Conservation (phyloP, 768 basidiomycete genomes). For the Dioszegia aurantiaca region DNA sequence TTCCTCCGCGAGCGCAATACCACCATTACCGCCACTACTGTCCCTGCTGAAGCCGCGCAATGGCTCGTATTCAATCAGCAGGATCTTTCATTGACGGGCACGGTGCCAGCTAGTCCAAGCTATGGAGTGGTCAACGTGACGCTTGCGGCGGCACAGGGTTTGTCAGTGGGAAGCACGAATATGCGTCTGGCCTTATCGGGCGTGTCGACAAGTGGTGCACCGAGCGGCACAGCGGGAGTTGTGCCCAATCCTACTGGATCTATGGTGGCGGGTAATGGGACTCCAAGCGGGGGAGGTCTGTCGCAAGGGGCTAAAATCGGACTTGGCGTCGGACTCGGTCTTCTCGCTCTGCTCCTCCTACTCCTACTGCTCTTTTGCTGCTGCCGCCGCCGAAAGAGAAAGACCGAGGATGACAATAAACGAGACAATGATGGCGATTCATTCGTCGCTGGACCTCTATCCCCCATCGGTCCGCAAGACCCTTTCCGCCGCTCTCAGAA, state of each 20-base stretch:
- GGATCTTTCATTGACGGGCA: slow-evolving; percentile 37
- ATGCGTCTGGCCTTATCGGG: slow-evolving; percentile 29
- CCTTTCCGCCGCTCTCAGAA: slow-evolving; percentile 33
- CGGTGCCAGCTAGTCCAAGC: slow-evolving; percentile 25
- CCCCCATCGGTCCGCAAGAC: slow-evolving; percentile 30
- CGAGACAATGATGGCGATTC: slow-evolving; percentile 41
- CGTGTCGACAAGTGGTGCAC: slow-evolving; percentile 20
- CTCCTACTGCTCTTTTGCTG: slow-evolving; percentile 47
- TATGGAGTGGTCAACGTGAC: slow-evolving; percentile 32
- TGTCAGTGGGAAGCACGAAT: slow-evolving; percentile 20
- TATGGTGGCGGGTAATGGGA: slow-evolving; percentile 5
- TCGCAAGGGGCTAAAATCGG: slow-evolving; percentile 49
- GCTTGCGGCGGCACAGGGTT: slow-evolving; percentile 29
- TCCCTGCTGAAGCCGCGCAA: slow-evolving; percentile 34
- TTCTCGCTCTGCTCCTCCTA: slow-evolving; percentile 37
- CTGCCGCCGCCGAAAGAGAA: slow-evolving; percentile 34
- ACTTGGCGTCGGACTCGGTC: slow-evolving; percentile 46
- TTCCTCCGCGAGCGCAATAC: slow-evolving; percentile 56
- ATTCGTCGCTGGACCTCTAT: slow-evolving; percentile 42
- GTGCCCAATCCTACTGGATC: slow-evolving; percentile 19
- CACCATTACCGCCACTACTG: slow-evolving; percentile 33
- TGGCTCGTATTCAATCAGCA: slow-evolving; percentile 44
- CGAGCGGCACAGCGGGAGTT: slow-evolving; percentile 29
- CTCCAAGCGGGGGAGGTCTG: slow-evolving; percentile 34
- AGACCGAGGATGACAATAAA: slow-evolving; percentile 15